These are phyloP conservation scores for Fusarium buxicola DNA, from an alignment of 2,329 filamentous ascomycete genomes.

Conservation along the genomic window DNA sequence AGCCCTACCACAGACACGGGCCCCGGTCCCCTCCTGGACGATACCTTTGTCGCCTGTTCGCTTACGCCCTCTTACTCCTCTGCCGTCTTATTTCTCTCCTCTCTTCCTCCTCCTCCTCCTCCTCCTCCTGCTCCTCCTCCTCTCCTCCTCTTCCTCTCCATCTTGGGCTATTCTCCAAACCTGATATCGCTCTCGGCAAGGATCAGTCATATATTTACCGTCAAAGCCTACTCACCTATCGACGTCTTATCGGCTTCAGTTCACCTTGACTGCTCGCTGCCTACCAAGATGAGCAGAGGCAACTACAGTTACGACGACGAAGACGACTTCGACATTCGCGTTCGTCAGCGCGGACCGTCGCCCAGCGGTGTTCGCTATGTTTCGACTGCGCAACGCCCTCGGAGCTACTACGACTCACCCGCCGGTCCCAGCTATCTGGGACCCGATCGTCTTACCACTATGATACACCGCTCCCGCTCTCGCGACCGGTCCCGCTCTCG, in stretches of 20 bases:
- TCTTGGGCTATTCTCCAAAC: background rate
- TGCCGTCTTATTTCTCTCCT: conserved; percentile 1
- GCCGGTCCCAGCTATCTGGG: conserved; percentile 57
- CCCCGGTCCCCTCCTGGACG: conserved; percentile 10
- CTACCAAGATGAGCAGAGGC: conserved; percentile 44
- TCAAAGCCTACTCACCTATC: conserved; percentile 2
- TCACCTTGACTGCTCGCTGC: background rate
- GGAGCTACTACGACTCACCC: conserved; percentile 55
- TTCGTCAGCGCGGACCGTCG: conserved; percentile 57
- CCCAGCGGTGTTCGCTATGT: conserved; percentile 60
- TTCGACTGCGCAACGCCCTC: conserved; percentile 53
- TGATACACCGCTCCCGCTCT: conserved; percentile 56
- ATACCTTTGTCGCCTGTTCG: conserved; percentile 8
- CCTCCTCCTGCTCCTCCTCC: conserved; percentile 6
- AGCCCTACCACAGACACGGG: conserved; percentile 40
- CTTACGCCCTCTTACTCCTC: conserved; percentile 16
- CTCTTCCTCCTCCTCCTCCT: conserved; percentile 8
- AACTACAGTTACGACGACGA: conserved; percentile 64
- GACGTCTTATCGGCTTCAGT: background rate
- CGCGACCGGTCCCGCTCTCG: conserved; percentile 59
- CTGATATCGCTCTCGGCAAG: background rate
- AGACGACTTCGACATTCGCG: conserved; percentile 66
- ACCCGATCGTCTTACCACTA: conserved; percentile 59
- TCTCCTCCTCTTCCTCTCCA: background rate
- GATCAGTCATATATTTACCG: background rate